Evolutionary conservation across 2,329 filamentous ascomycete genomes (phyloP).

Genomic region (Aspergillus sp.): DNA sequence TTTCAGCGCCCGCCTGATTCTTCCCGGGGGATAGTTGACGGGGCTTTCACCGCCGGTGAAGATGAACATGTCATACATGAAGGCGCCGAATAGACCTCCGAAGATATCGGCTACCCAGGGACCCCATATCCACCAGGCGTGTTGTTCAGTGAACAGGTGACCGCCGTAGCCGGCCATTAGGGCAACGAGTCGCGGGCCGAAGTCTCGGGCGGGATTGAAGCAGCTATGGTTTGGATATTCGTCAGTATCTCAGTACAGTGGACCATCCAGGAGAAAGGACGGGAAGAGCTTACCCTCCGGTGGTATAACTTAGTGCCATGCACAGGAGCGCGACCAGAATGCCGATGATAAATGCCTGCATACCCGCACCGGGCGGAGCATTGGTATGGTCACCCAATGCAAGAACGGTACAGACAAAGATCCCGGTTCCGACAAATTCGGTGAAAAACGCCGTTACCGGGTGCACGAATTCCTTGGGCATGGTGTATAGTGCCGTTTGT

Average conservation of each 20-base stretch:
- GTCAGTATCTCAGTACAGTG: background rate
- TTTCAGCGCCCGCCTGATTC: conserved; percentile 27
- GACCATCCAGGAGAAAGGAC: background rate
- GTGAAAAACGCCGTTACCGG: conserved; percentile 29
- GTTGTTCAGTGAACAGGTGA: conserved; percentile 14
- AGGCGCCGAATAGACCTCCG: conserved; percentile 24
- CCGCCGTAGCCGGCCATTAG: conserved; percentile 27
- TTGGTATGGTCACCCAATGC: conserved; percentile 38
- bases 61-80: conserved; percentile 29
- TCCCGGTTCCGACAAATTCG: conserved; percentile 29
- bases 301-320: conserved; percentile 26
- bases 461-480: conserved; percentile 18
- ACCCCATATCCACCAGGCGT: conserved; percentile 31
- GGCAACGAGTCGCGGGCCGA: conserved; percentile 27
- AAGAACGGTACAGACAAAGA: conserved; percentile 24
- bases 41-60: conserved; percentile 34
- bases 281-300: conserved; percentile 19
- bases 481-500: conserved; percentile 14
- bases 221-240: conserved; percentile 11
- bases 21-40: conserved; percentile 36
- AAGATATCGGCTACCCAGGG: conserved; percentile 27
- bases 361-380: conserved; percentile 37
- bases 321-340: conserved; percentile 8
- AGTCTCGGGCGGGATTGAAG: conserved; percentile 30
- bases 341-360: conserved; percentile 26